Evolutionary conservation across 495 filamentous ascomycete genomes (phyloP), one percentile per base, ranked within the genome.

Genomic region (Delitschia confertaspora): DNA sequence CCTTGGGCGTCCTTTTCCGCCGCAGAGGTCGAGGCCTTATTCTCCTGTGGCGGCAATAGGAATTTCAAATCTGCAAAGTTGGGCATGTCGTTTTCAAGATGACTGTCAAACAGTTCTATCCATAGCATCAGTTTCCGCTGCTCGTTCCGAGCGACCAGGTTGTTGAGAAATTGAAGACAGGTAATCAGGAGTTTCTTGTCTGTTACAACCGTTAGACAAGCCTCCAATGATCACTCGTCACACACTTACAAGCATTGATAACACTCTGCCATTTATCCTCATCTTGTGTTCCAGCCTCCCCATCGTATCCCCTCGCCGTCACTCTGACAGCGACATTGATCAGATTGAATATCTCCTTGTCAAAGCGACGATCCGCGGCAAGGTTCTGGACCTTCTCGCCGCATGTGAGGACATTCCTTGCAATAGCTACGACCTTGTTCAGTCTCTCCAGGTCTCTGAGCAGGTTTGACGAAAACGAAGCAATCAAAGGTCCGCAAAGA

Each of bases 101-200:
- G 37, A 30, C 48, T 59, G 57, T 84, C 82, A 56, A 88, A 89
- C 1, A 95, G 69, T 56, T 85, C 82, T 29, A 86, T 69, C 88
- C 88, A 95, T 20, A 95, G 80, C 2, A 84, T 71, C 69, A 93
- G 82, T 66, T 95, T 94, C 39, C 85, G 82, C 22, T 83, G 74
- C 61, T 95, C 88, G 42, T 95, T 93, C 51, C 85, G 82, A 65
- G 86, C 84, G 20, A 88, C 83, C 63, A 89, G 82, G 55, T 95
- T 95, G 58, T 94, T 87, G 20, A 88, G 75, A 57, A 89, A 86
- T 61, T 95, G 88, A 9, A 95, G 72, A 38, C 82, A 83, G 0
- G 84, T 91, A 17, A 93, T 87, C 20, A 95, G 70, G 3, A 93
- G 72, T 57, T 88, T 88, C 63, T 95, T 95, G 65, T 88, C 75